Evolutionary conservation across 345 rosid genomes (phyloP), one percentile per base, ranked within the genome.

Genomic region (Nephelium lappaceum): DNA sequence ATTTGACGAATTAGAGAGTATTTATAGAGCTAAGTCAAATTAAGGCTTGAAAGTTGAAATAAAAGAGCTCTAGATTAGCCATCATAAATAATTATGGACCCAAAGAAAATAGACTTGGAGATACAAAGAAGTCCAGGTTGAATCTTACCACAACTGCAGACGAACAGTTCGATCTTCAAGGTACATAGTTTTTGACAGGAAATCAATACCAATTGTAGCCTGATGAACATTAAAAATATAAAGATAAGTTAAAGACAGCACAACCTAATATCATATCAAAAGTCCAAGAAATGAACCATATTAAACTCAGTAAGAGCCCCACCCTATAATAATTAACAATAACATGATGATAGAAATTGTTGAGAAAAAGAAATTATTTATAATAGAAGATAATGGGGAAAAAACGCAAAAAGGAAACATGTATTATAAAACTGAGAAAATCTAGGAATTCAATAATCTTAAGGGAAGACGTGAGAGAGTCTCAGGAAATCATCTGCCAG

Each of bases 161-260:
- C 97, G 87, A 66, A 89, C 93, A 5, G 97, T 92, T 78, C 97
- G 91, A 88, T 92, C 94, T 85, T 92, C 93, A 51, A 92, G 93
- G 80, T 92, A 92, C 94, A 92, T 92, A 23, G 97, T 92, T 89
- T 92, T 92, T 0, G 97, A 92, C 69, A 92, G 89, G 75, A 91
- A 91, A 85, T 92, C 97, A 80, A 92, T 92, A 70, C 94, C 97
- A 25, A 92, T 92, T 57, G 94, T 91, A 24, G 97, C 97, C 97
- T 92, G 85, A 68, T 87, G 18, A 82, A 5, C 39, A 75, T 45
- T 45, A 23, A 61, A 24, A 45, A 74, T 0, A 42, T 42, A 3
- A 23, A 66, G 5, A 61, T 16, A 14, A 24, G 41, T 73, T 58
- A 57, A 67, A 10, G 16, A 58, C 25, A 57, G 38, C 36, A 38